Base-by-base conservation (phyloP, 805 yeast species). In the Torulaspora indica region DNA sequence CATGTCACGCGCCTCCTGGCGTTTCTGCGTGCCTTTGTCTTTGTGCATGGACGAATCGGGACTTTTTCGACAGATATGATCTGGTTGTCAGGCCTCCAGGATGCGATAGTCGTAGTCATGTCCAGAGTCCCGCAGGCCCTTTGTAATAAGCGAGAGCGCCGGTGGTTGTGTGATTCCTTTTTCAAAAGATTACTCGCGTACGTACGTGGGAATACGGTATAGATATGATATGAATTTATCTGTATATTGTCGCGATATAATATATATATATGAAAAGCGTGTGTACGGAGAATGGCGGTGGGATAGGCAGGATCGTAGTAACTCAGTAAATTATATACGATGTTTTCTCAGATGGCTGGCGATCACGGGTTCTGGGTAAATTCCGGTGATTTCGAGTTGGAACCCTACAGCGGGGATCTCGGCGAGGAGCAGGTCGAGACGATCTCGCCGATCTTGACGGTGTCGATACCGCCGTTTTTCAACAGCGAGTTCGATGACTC, bases 371-470 rank as follows among this genome's bases (percentile, higher is more conserved):
- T 31, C 24, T 33, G 32, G 36, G 23, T 30, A 23, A 38, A 17
- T 38, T 20, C 42, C 6, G 33, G 24, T 31, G 23, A 24, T 12
- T 15, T 14, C 20, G 34, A 31, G 9, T 17, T 31, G 12, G 34
- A 31, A 5, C 20, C 34, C 2, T 30, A n/a, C 33, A 12, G 17
- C 7, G n/a, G n/a, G 8, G 33, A 30, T 15, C 5, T 8, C 33
- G 33, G n/a, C n/a, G n/a, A n/a, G n/a, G n/a, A n/a, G n/a, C n/a
- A n/a, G n/a, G n/a, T 38, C 17, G 36, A 35, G 20, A 43, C 47
- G 9, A 39, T 43, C 13, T 38, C 47, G 10, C 47, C 47, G 8
- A 35, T 39, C 14, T 30, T 43, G 15, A 40, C 43, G 10, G 39
- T 34, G 8, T 37, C 38, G 8, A 34, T 40, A 6, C 38, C 38